Percentiles rank a stretch among this genome's conserved stretches.
Conservation (phyloP, 1,139 yeast species). For the Zygoascus hellenicus region DNA sequence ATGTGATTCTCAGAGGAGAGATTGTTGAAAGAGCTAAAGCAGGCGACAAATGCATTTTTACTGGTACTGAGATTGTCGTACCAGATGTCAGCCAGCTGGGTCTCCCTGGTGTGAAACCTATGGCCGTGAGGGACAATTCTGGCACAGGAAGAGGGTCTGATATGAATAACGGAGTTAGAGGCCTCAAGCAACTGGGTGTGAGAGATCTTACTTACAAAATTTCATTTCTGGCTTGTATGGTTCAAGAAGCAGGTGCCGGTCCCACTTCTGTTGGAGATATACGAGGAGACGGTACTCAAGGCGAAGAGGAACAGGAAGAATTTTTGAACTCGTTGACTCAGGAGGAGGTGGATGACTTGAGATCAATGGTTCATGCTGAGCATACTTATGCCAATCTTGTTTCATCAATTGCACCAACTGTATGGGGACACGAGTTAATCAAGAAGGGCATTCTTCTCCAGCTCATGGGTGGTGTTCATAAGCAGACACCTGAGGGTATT, state of each 20-base stretch:
- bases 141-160: slow-evolving; percentile 56
- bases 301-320: slow-evolving; percentile 60
- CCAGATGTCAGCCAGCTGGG: slow-evolving; percentile 96
- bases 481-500: slow-evolving; percentile 89
- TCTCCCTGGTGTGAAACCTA: slow-evolving; percentile 93
- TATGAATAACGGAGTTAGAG: slow-evolving; percentile 80
- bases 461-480: slow-evolving; percentile 93
- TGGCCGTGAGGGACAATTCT: slow-evolving; percentile 59
- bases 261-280: slow-evolving; percentile 39
- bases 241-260: slow-evolving; percentile 38
- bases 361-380: slow-evolving; percentile 86
- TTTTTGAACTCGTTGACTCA: slow-evolving; percentile 75
- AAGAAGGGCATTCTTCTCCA: slow-evolving; percentile 90
- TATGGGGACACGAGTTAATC: slow-evolving; percentile 91
- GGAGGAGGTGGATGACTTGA: slow-evolving; percentile 77
- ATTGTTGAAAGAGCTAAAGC: slow-evolving; percentile 96
- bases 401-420: slow-evolving; percentile 91
- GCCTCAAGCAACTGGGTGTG: slow-evolving; percentile 82
- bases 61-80: slow-evolving; percentile 92
- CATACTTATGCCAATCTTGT: slow-evolving; percentile 82
- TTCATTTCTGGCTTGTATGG: slow-evolving; percentile 91
- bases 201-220: slow-evolving; percentile 89
- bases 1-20: slow-evolving; percentile 89
- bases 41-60: slow-evolving; percentile 91
- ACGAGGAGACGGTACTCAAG: slow-evolving; percentile 38